Conservation (phyloP, 2,329 filamentous ascomycete species). For the Aspergillus novofumigatus region DNA sequence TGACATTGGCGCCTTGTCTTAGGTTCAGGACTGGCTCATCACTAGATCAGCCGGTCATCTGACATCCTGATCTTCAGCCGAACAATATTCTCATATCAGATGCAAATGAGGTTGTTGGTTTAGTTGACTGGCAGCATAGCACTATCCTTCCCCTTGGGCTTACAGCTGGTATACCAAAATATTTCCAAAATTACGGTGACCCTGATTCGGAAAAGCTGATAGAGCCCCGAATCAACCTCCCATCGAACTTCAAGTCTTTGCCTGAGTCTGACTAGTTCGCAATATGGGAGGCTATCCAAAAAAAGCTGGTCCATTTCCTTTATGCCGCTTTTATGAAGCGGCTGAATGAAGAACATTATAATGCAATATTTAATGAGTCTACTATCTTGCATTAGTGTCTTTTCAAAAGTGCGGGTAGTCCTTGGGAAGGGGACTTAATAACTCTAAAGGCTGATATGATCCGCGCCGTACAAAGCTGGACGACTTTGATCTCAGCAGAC, state of each 20-base stretch:
- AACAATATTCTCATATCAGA: slow-evolving; percentile 28
- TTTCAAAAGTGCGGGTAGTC: slow-evolving; percentile 12
- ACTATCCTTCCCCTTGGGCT: slow-evolving; percentile 36
- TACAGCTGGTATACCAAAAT: slow-evolving; percentile 34
- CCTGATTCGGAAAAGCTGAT: slow-evolving; percentile 15
- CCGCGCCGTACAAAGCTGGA: slow-evolving; percentile 14
- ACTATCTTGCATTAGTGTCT: slow-evolving; percentile 14
- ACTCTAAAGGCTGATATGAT: slow-evolving; percentile 22
- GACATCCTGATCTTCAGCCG: slow-evolving; percentile 26
- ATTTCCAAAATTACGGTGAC: slow-evolving; percentile 38
- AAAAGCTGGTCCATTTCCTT: slow-evolving; percentile 18
- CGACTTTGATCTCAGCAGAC: not conserved
- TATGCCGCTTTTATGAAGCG: slow-evolving; percentile 17
- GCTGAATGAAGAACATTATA: slow-evolving; percentile 16
- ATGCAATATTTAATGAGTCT: slow-evolving; percentile 12
- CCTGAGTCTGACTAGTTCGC: not conserved
- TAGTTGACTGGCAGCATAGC: slow-evolving; percentile 44
- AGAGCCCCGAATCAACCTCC: slow-evolving; percentile 8
- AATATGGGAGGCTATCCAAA: slow-evolving; percentile 9
- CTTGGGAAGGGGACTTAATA: slow-evolving; percentile 24
- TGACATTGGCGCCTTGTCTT: slow-evolving; percentile 10
- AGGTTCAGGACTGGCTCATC: slow-evolving; percentile 2
- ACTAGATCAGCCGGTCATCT: slow-evolving; percentile 15
- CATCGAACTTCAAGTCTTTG: slow-evolving; percentile 12
- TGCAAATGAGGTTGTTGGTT: slow-evolving; percentile 27